A percentile compares a stretch with the other conserved stretches of the same genome.
phyloP scores from a whole-genome alignment of 2,329 filamentous ascomycete species.

The Sclerotiophoma versabilis region DNA sequence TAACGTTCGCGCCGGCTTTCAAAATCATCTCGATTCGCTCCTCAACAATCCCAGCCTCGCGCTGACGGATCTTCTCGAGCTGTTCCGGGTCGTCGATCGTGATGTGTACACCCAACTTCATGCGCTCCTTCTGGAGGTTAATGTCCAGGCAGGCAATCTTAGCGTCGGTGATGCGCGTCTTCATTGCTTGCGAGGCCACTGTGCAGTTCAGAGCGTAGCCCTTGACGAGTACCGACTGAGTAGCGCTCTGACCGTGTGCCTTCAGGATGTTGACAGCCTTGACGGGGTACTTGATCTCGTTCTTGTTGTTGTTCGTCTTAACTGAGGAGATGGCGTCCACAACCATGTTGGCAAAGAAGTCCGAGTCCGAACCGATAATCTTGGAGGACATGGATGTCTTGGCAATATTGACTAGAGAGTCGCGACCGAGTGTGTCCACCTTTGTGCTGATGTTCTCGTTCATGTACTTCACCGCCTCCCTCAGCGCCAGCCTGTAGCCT shows the following conservation, averaged over 20 bases:
- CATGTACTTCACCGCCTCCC: constrained; percentile 98
- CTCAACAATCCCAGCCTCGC: constrained; percentile 90
- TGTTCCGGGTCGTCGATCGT: constrained; percentile 97
- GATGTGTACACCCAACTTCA: constrained; percentile 99
- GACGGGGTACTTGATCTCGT: constrained; percentile 94
- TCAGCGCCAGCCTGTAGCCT: constrained; percentile 91
- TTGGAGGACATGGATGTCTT: constrained; percentile 99
- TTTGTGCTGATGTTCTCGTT: constrained; percentile 97
- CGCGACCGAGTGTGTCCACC: constrained; percentile 88
- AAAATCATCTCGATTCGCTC: constrained; percentile 97
- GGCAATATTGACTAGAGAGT: constrained; percentile 91
- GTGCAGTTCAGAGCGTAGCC: constrained; percentile 99
- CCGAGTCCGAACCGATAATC: constrained; percentile 93
- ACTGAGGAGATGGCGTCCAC: constrained; percentile 96
- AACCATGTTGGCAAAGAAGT: constrained; percentile 97
- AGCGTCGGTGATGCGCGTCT: constrained; percentile 86
- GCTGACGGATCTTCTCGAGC: constrained; percentile 93
- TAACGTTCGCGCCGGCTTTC: constrained; percentile 94
- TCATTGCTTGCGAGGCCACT: constrained; percentile 97
- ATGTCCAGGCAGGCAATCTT: constrained; percentile 98
- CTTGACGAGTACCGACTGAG: constrained; percentile 89
- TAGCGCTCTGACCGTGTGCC: constrained; percentile 91
- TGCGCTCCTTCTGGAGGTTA: constrained; percentile 98
- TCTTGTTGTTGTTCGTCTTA: constrained; percentile 88
- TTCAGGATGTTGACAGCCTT: constrained; percentile 99